Base-by-base conservation (phyloP, 169 alveolate species). In the Cryptosporidium parvum region DNA sequence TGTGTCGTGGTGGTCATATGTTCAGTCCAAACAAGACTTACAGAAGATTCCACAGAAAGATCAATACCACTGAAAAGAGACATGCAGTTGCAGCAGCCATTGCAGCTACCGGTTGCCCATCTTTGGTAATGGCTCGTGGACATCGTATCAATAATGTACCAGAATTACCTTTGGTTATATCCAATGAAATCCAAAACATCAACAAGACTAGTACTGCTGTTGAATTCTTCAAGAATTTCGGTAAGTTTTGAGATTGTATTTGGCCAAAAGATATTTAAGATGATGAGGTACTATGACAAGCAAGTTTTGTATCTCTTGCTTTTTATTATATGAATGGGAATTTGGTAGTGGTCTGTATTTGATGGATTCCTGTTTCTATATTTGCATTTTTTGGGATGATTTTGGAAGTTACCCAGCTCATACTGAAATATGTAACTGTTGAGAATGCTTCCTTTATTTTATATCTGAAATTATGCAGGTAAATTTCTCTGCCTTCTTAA, bases 1-100 rank as follows among this genome's bases (percentile, higher is more conserved):
- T 97, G 97, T 97, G 99, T 92, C 95, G 99, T 84, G 99, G 98
- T 67, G 99, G 99, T 84, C 99, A 99, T 75, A 98, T 99, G 99
- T 98, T 96, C 95, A 97, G 97, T 87, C 99, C 99, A 31, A 96
- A 97, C 85, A 97, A 96, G 93, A 96, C 96, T 62, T 98, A 98
- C 98, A 95, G 99, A 91, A 96, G 99, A 93, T 97, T 99, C 99
- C 99, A 98, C 95, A 94, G 99, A 69, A 97, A 97, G 96, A 95
- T 96, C 85, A 98, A 98, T 92, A 93, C 96, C 85, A 97, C 96
- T 85, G 98, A 97, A 94, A 97, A 96, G 95, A 94, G 99, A 89
- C 98, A 97, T 92, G 99, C 99, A 39, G 97, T 97, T 73, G 99
- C 99, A 23, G 86, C 99, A 10, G 99, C 99, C 53, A 85, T 98